Percentiles rank a stretch among this genome's conserved stretches.
phyloP scores from a whole-genome alignment of 1,284 basidiomycete genomes.

The Leccinum brunneo-olivaceum region DNA sequence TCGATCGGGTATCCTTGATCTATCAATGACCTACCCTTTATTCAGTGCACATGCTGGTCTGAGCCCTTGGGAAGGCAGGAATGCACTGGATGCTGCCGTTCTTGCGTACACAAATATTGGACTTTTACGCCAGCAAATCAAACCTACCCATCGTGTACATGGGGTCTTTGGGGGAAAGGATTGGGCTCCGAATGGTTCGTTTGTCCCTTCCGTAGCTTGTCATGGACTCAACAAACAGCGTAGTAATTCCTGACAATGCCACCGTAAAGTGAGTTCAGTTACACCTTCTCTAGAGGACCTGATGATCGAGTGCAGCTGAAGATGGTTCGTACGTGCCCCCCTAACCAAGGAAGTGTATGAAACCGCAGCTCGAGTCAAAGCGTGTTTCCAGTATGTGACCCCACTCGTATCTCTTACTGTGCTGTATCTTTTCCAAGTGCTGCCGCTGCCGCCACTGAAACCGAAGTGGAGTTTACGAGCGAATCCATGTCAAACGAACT shows the following conservation, averaged over 20 bases:
- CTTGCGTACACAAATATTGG: constrained; percentile 68
- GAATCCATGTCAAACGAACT: constrained; percentile 49
- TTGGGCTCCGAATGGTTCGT: constrained; percentile 55
- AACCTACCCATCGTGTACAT: constrained; percentile 56
- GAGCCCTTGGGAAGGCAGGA: constrained; percentile 70
- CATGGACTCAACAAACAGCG: neutral
- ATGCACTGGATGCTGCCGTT: constrained; percentile 73
- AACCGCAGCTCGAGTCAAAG: constrained; percentile 52
- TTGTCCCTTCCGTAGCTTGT: neutral
- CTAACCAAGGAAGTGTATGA: constrained; percentile 51
- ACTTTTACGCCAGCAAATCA: constrained; percentile 69
- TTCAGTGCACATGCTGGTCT: constrained; percentile 60
- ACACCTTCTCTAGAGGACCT: neutral
- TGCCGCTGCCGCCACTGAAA: constrained; percentile 54
- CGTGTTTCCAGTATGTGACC: constrained; percentile 63
- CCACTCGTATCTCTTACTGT: neutral
- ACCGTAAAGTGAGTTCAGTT: constrained; percentile 44
- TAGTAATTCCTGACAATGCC: constrained; percentile 76
- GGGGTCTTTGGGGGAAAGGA: constrained; percentile 58
- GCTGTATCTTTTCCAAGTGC: constrained; percentile 13
- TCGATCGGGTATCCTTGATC: neutral
- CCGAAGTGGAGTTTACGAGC: constrained; percentile 45
- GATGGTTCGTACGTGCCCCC: constrained; percentile 67
- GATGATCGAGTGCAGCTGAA: constrained; percentile 14
- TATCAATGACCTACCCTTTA: neutral